phyloP scores from a whole-genome alignment of 371 early-diverging fungal species.

The Mortierella sp. region DNA sequence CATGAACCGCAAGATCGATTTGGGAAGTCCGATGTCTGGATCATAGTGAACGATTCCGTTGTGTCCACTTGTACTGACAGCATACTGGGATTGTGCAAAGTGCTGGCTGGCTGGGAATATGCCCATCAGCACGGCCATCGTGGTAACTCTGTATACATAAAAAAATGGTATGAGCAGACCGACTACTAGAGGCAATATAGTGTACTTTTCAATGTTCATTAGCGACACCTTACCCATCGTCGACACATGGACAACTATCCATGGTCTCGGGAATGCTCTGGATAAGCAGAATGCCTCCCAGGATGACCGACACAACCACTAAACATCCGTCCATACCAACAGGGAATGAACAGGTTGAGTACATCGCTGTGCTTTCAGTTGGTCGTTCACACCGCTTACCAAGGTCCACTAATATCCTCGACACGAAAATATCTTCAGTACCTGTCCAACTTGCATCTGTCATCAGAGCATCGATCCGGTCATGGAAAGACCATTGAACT shows the following conservation, averaged over 20 bases:
- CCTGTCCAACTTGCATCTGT: constrained; percentile 61
- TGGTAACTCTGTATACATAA: constrained; percentile 28
- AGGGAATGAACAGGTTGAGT: too few relatives aligned
- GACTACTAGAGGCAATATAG: too few relatives aligned
- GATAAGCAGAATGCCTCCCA: constrained; percentile 57
- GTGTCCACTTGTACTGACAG: constrained; percentile 24
- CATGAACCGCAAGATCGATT: constrained; percentile 31
- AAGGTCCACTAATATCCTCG: constrained; percentile 1
- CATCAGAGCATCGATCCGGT: constrained; percentile 61
- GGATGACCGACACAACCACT: constrained; percentile 22
- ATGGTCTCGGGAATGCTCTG: constrained; percentile 78
- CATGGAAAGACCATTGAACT: constrained; percentile 67
- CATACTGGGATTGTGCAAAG: constrained; percentile 31
- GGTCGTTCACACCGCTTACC: too few relatives aligned
- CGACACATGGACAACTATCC: constrained; percentile 83
- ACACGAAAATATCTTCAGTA: constrained; percentile 3
- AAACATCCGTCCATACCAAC: too few relatives aligned
- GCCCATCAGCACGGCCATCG: constrained; percentile 49
- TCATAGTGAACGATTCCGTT: constrained; percentile 45
- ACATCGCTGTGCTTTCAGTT: too few relatives aligned
- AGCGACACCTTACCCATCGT: constrained; percentile 70
- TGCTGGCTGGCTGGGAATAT: constrained; percentile 49
- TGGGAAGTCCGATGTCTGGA: constrained; percentile 18
- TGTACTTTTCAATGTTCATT: too few relatives aligned
- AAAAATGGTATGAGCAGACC: not conserved